Evolutionary conservation across 768 basidiomycete species (phyloP).

Genomic region (Lactifluus volemus): DNA sequence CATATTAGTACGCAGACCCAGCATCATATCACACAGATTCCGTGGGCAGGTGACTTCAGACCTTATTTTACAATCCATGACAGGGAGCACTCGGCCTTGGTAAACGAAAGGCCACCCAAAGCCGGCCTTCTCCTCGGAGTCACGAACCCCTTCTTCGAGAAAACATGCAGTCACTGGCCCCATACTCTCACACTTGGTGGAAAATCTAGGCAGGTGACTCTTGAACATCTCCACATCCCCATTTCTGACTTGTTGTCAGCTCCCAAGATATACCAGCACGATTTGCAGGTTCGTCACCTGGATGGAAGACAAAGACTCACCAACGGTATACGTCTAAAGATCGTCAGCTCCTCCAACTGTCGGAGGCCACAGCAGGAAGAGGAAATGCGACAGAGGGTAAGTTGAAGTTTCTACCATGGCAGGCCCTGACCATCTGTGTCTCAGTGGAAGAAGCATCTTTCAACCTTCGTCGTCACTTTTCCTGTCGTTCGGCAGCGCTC

Average conservation of each 20-base stretch:
- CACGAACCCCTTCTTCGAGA: slow-evolving; percentile 83
- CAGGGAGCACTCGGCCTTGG: slow-evolving; percentile 62
- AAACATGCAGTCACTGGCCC: slow-evolving; percentile 77
- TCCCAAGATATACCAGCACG: background rate
- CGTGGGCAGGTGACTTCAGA: slow-evolving; percentile 74
- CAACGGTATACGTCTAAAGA: slow-evolving; percentile 85
- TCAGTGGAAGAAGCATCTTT: slow-evolving; percentile 56
- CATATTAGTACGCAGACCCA: background rate
- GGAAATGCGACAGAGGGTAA: slow-evolving; percentile 44
- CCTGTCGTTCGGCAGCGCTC: slow-evolving; percentile 74
- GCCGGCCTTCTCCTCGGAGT: slow-evolving; percentile 72
- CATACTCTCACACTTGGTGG: slow-evolving; percentile 68
- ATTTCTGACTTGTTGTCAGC: background rate
- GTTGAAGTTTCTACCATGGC: slow-evolving; percentile 23
- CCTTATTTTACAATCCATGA: slow-evolving; percentile 98
- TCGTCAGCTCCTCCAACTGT: slow-evolving; percentile 54
- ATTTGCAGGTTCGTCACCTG: slow-evolving; percentile 47
- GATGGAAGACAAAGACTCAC: slow-evolving; percentile 74
- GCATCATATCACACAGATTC: slow-evolving; percentile 43
- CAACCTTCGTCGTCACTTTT: slow-evolving; percentile 71
- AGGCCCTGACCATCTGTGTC: background rate
- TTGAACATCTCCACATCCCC: background rate
- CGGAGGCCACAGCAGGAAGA: slow-evolving; percentile 49
- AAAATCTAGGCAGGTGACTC: slow-evolving; percentile 35
- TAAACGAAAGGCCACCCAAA: slow-evolving; percentile 77